Conservation (phyloP, 768 basidiomycete species). For the Porphyrellus cyaneotinctus region DNA sequence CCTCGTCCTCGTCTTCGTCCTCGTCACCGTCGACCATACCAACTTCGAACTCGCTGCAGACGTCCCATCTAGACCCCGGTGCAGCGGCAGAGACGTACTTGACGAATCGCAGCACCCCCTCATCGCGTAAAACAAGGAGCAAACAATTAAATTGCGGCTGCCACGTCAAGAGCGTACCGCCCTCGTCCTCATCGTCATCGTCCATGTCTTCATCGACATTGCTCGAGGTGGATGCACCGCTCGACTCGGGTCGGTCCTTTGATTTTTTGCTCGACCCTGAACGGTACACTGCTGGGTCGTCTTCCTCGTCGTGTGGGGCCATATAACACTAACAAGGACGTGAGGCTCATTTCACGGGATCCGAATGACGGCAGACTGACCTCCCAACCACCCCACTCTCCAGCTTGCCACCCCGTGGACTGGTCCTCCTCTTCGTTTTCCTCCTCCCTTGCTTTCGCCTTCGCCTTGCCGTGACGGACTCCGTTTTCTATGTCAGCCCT, state of each 20-base stretch:
- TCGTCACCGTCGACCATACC: slow-evolving; percentile 66
- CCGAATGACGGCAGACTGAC: slow-evolving; percentile 35
- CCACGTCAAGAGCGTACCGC: slow-evolving; percentile 77
- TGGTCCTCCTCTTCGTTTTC: slow-evolving; percentile 29
- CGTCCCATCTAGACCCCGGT: slow-evolving; percentile 88
- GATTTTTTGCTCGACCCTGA: slow-evolving; percentile 44
- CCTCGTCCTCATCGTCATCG: slow-evolving; percentile 47
- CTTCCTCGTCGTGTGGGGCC: slow-evolving; percentile 91
- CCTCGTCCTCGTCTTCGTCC: slow-evolving; percentile 32
- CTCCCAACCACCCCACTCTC: slow-evolving; percentile 94
- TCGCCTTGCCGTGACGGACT: slow-evolving; percentile 26
- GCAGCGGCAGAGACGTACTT: slow-evolving; percentile 93
- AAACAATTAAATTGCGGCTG: slow-evolving; percentile 89
- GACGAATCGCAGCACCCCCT: slow-evolving; percentile 90
- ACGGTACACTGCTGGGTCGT: slow-evolving; percentile 93
- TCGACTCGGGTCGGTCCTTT: slow-evolving; percentile 14
- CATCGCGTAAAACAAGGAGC: slow-evolving; percentile 85
- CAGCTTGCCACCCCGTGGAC: slow-evolving; percentile 57
- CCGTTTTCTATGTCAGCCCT: slow-evolving; percentile 11
- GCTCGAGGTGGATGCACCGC: slow-evolving; percentile 14
- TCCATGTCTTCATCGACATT: slow-evolving; percentile 5
- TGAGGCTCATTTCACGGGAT: neutral
- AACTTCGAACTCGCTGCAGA: slow-evolving; percentile 89
- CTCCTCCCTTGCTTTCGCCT: slow-evolving; percentile 19
- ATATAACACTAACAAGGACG: slow-evolving; percentile 70